These are phyloP conservation scores for Volvox carteri DNA, from an alignment of 163 green algal genomes.

Conservation along the genomic window DNA sequence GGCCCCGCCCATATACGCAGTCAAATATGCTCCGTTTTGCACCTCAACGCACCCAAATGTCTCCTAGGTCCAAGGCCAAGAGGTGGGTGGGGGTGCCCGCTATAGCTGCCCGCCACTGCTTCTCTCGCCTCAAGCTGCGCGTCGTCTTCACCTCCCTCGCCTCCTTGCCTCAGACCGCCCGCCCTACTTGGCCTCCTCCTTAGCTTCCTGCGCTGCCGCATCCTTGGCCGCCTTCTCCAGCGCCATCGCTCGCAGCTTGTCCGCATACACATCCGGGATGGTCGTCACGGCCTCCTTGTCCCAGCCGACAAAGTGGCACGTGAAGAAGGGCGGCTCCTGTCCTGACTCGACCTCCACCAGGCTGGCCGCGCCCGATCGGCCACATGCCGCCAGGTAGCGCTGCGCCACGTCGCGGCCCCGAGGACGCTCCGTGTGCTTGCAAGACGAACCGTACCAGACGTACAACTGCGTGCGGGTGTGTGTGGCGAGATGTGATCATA, in stretches of 20 bases:
- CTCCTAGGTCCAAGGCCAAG: no score
- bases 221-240: not conserved
- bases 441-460: conserved; percentile 36
- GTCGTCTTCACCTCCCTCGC: no score
- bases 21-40: no score
- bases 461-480: conserved; percentile 16
- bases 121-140: no score
- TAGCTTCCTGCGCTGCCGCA: not conserved
- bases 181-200: not conserved
- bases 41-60: no score
- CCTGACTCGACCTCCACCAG: conserved; percentile 40
- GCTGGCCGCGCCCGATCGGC: not conserved
- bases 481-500: not conserved
- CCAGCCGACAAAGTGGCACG: conserved; percentile 42
- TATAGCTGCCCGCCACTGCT: no score
- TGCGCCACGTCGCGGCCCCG: conserved; percentile 29
- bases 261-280: conserved; percentile 29
- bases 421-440: conserved; percentile 34
- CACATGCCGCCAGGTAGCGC: conserved; percentile 21
- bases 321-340: conserved; percentile 55
- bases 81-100: no score
- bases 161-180: no score
- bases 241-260: not conserved
- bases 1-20: no score
- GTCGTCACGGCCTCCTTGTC: not conserved